Conservation (phyloP, 495 filamentous ascomycete species). For the Astrothelium macrocarpum region DNA sequence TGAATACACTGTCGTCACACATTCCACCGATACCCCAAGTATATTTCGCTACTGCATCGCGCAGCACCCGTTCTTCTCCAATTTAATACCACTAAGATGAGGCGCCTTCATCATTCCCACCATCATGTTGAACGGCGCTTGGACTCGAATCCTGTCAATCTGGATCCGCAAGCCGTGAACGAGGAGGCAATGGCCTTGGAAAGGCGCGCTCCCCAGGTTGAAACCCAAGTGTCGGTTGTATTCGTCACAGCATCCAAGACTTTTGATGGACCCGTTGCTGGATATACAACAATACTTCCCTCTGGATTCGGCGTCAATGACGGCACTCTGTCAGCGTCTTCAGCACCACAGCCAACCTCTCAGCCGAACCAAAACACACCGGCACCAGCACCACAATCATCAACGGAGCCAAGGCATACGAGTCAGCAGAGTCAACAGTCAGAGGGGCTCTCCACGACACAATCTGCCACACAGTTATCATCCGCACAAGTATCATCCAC, state of each 20-base stretch:
- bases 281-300: constrained; percentile 11
- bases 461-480: not conserved
- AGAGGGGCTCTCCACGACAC: not conserved
- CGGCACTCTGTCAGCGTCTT: not conserved
- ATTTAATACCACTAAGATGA: not conserved
- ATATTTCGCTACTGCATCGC: not conserved
- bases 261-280: constrained; percentile 12
- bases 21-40: not conserved
- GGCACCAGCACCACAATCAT: not conserved
- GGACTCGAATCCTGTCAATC: not conserved
- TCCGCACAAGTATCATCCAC: not conserved
- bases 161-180: not conserved
- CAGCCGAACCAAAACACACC: not conserved
- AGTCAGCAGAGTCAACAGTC: not conserved
- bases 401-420: not conserved
- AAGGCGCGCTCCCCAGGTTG: not conserved
- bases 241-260: constrained; percentile 17
- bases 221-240: constrained; percentile 15
- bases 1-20: not conserved
- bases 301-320: not conserved
- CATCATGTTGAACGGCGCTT: not conserved
- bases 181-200: not conserved
- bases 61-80: not conserved
- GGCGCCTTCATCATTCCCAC: constrained; percentile 1
- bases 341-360: not conserved